Evolutionary conservation across 2,329 filamentous ascomycete genomes (phyloP), one percentile per base, ranked within the genome.

Genomic region (Aspergillus tubingensis): DNA sequence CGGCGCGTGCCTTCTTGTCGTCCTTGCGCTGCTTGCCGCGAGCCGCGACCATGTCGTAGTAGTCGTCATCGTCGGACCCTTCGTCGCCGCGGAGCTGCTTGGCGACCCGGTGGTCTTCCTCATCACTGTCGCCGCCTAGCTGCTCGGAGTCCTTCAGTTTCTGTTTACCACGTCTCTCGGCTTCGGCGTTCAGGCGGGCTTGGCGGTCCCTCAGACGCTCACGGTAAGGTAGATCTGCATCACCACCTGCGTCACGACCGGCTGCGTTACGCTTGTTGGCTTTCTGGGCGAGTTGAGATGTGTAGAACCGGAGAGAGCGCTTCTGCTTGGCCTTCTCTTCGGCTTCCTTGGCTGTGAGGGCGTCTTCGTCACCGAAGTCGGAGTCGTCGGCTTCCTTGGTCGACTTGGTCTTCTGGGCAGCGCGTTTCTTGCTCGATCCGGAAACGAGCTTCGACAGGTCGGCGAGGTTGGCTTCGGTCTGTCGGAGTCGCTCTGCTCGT

Each of bases 231-330:
- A 83, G 58, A 82, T 92, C 67, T 72, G 84, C 62, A 78, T 85
- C 65, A 75, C 84, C 60, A 77, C 83, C 59, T 81, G 89, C 64
- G 85, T 91, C 74, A 82, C 88, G 43, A 82, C 88, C 65, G 85
- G 90, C 76, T 80, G 79, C 62, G 70, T 87, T 68, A 74, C 83
- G 91, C 74, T 91, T 93, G 80, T 92, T 96, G 59, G 91, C 88
- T 79, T 97, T 98, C 75, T 98, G 94, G 27, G 91, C 90, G 66
- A 99, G 95, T 75, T 99, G 95, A 3, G 93, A 96, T 2, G 96
- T 98, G 84, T 99, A 99, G 83, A 99, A 99, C 64, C 92, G 90
- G 60, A 99, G 85, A 65, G 87, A 92, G 82, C 96, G 96, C 83
- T 95, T 96, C 76, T 91, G 91, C 61, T 87, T 86, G 0, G 89